Percentiles rank a stretch among this genome's conserved stretches.
These are phyloP conservation scores for Silene vulgaris DNA, from an alignment of 179 eudicot species.

Conservation along the genomic window DNA sequence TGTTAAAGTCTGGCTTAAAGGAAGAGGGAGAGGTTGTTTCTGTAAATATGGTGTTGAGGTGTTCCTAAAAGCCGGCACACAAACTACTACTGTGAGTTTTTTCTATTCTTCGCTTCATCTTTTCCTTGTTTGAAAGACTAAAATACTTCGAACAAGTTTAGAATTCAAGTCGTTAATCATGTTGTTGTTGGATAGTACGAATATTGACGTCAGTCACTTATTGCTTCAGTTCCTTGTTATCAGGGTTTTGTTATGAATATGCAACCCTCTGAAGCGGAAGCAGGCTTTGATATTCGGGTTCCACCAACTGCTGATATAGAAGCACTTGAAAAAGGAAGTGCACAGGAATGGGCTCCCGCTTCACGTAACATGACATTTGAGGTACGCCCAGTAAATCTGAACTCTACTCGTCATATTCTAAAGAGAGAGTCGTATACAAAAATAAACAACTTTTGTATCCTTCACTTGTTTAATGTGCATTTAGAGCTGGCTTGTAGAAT, in stretches of 20 bases:
- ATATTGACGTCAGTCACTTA: too few relatives aligned
- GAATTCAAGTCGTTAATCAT: too few relatives aligned
- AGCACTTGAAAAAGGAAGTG: constrained; percentile 55
- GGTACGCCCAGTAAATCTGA: constrained; percentile 33
- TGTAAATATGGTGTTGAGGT: constrained; percentile 77
- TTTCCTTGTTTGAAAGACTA: too few relatives aligned
- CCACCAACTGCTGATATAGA: constrained; percentile 70
- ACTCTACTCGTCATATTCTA: too few relatives aligned
- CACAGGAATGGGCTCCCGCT: constrained; percentile 90
- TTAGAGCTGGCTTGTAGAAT: too few relatives aligned
- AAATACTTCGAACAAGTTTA: too few relatives aligned
- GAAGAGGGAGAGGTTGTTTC: constrained; percentile 77
- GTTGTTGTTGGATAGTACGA: too few relatives aligned
- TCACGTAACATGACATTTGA: constrained; percentile 80
- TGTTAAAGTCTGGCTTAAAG: constrained; percentile 68
- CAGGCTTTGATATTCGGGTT: constrained; percentile 76
- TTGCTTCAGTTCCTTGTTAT: neutral
- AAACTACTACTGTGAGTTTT: constrained; percentile 60
- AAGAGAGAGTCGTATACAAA: neutral
- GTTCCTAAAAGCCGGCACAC: constrained; percentile 91
- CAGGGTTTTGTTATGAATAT: constrained; percentile 88
- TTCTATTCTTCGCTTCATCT: too few relatives aligned
- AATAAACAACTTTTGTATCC: too few relatives aligned
- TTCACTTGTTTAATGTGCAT: too few relatives aligned
- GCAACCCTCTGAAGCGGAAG: constrained; percentile 93